Evolutionary conservation across 306 rosid species (phyloP), one percentile per base, ranked within the genome.

Genomic region (Vicia villosa): DNA sequence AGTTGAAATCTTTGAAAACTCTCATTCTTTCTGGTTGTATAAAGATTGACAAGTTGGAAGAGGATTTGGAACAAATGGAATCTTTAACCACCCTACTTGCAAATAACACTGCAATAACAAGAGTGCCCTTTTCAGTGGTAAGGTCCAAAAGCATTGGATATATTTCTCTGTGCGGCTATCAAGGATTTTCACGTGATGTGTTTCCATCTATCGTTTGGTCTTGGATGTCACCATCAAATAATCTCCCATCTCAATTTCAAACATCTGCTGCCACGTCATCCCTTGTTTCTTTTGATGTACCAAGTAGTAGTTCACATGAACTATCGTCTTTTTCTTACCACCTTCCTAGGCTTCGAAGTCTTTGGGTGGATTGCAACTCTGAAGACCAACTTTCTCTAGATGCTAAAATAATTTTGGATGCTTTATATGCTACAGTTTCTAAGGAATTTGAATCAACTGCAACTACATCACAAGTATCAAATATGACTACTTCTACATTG

Each of bases 131-230:
- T 8, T 74, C 71, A 32, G 13, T 80, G 5, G 51, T 19, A 1
- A 32, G 50, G 15, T 19, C 69, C 10, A 66, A 62, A 32, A 73
- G 69, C 15, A 77, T 84, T 41, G 41, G 52, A 47, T 22, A n/a
- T 32, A 36, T 87, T 24, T 74, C 77, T 66, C 2, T 86, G 0
- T 63, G 86, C 40, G 81, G 87, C 6, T 63, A 40, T 49, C 70
- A 72, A 63, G 77, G 77, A 15, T 38, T 38, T 2, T 15, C 77
- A 5, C 36, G 15, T n/a, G 77, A 73, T 37, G 64, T 63, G 42
- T 50, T 73, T 51, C 77, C 77, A 16, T 73, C 77, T 38, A 17
- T 73, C 12, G 63, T 73, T 21, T 38, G 52, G 68, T 83, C 79
- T 16, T 68, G 79, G 72, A 71, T 50, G 40, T 77, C 74, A 50